phyloP scores from a whole-genome alignment of 805 yeast genomes.

The Lachancea lanzarotensis region DNA sequence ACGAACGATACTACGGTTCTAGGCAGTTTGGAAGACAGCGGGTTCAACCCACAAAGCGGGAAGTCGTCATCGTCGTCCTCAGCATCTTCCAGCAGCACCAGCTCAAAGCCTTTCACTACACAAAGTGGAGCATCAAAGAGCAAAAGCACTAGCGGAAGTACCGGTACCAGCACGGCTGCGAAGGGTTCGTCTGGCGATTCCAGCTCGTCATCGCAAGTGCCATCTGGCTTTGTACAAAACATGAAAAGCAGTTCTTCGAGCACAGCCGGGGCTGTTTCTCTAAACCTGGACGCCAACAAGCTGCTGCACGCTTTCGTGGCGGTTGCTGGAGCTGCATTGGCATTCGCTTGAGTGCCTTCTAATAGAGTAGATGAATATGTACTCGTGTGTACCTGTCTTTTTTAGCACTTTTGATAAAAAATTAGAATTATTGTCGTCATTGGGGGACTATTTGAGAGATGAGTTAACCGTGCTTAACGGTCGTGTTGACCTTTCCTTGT shows the following conservation, averaged over 20 bases:
- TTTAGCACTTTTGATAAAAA: too few relatives aligned
- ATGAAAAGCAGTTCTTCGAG: conserved; percentile 10
- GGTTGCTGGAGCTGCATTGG: conserved; percentile 1
- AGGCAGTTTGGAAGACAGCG: conserved; percentile 56
- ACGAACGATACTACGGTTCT: conserved; percentile 57
- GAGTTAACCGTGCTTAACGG: too few relatives aligned
- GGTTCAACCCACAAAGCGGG: conserved; percentile 48
- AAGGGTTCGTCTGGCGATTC: not conserved
- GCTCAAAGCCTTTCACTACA: conserved; percentile 7
- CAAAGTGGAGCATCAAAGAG: not conserved
- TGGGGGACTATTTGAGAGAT: too few relatives aligned
- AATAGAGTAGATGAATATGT: too few relatives aligned
- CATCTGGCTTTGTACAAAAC: conserved; percentile 17
- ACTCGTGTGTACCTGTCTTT: too few relatives aligned
- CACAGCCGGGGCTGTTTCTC: conserved; percentile 9
- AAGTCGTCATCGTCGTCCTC: conserved; percentile 16
- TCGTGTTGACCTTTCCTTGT: too few relatives aligned
- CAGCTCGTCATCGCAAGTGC: not conserved
- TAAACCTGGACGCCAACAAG: not conserved
- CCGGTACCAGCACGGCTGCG: not conserved
- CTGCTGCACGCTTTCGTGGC: conserved; percentile 3
- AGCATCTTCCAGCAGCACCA: conserved; percentile 7
- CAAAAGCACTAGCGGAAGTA: not conserved
- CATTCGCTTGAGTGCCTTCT: not conserved
- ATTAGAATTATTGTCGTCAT: too few relatives aligned